Base-by-base conservation (phyloP, 805 yeast species). In the Candida golubevii region DNA sequence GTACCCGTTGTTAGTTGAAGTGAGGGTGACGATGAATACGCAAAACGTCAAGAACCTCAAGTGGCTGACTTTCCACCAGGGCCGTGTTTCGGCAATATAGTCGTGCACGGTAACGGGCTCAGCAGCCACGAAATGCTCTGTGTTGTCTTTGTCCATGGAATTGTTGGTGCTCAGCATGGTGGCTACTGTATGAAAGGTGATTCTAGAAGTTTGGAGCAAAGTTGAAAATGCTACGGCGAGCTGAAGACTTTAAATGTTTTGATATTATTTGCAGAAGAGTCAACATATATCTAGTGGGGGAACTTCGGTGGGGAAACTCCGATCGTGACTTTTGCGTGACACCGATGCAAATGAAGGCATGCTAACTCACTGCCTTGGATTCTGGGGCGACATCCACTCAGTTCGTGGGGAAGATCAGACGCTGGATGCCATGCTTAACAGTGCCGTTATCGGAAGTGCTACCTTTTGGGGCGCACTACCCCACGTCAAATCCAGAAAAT, bases 1-100 rank as follows among this genome's bases (percentile, higher is more conserved):
- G 38, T 55, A 58, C 4, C 62, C 62, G 36, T 48, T 69, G 50
- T 72, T 74, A 39, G 78, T 70, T 9, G 80, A 70, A 26, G 77
- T 65, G 35, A 75, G 58, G 23, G 78, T 67, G 44, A 70, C 63
- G 27, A 74, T 59, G 34, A 73, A 58, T 28, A 77, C 57, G 6
- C 66, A 54, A 32, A 61, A 48, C 47, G 71, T 67, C 48, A 78
- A 62, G 28, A 49, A 47, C 4, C 65, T 38, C 41, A 78, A 57
- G 51, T 75, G 74, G 8, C 65, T 62, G 12, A 67, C 67, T 29
- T 51, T 55, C 47, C 53, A 65, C 69, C 68, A 67, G 10, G 59
- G 59, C 26, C 58, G 38, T 2, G 41, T 41, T n/a, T 49, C 53
- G 5, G 53, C 48, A 26, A 49, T 49, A 13, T 49, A 49, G 41